phyloP scores from a whole-genome alignment of 805 yeast species.

The Saturnispora kantuleensis region DNA sequence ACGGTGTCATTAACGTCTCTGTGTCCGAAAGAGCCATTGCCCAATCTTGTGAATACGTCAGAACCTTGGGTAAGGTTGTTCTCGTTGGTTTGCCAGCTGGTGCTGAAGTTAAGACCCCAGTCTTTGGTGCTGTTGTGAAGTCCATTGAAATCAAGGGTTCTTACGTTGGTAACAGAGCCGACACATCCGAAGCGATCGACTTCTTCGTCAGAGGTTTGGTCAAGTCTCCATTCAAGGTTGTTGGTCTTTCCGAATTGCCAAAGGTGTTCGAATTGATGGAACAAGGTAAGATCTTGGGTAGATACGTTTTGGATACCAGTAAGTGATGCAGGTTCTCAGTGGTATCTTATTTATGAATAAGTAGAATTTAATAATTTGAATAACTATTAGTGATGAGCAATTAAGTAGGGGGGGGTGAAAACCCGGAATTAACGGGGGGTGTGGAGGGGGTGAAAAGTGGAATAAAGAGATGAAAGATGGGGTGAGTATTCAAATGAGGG shows the following conservation, averaged over 20 bases:
- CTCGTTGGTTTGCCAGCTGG: slow-evolving; percentile 70
- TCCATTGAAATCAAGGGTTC: slow-evolving; percentile 69
- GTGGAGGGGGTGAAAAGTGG: no score
- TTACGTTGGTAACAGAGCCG: slow-evolving; percentile 84
- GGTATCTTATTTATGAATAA: background rate
- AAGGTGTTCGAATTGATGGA: slow-evolving; percentile 67
- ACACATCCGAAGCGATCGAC: slow-evolving; percentile 68
- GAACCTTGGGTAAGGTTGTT: slow-evolving; percentile 52
- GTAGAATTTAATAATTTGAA: background rate
- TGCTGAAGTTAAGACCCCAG: slow-evolving; percentile 60
- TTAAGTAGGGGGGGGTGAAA: no score
- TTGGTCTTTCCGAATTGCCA: slow-evolving; percentile 63
- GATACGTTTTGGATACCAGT: slow-evolving; percentile 76
- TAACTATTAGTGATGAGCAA: no score
- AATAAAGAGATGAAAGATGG: no score
- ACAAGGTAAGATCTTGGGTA: slow-evolving; percentile 76
- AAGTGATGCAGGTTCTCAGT: slow-evolving; percentile 29
- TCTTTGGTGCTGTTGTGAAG: slow-evolving; percentile 65
- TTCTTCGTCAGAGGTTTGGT: slow-evolving; percentile 61
- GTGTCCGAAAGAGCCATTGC: slow-evolving; percentile 42
- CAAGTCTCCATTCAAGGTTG: slow-evolving; percentile 57
- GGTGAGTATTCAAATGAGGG: no score
- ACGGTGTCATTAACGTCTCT: slow-evolving; percentile 58
- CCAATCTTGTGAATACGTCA: slow-evolving; percentile 49
- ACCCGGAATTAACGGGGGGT: no score